Evolutionary conservation across 331 rosid genomes (phyloP).

Genomic region (Pyracantha coccinea): DNA sequence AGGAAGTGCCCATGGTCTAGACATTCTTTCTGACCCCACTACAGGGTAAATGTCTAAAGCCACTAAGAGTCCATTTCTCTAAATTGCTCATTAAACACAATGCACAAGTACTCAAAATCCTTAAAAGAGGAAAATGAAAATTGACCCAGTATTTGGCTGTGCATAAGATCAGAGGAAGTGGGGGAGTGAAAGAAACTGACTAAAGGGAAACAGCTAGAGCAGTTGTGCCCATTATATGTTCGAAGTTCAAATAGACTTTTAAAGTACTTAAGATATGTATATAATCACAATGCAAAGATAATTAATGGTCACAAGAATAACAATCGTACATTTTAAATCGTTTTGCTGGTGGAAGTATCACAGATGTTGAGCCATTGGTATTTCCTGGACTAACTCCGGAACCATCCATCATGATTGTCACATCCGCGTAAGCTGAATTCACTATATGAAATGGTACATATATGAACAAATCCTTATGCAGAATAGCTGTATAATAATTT

Average conservation of each 20-base stretch:
- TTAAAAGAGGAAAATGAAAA: neutral
- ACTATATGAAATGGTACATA: slow-evolving; percentile 27
- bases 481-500: slow-evolving; percentile 10
- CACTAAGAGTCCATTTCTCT: neutral
- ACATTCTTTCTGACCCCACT: neutral
- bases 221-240: neutral
- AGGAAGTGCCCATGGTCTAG: no score
- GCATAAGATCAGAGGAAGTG: slow-evolving; percentile 12
- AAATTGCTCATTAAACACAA: neutral
- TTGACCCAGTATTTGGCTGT: neutral
- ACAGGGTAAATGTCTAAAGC: neutral
- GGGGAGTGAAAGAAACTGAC: neutral
- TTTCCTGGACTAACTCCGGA: slow-evolving; percentile 44
- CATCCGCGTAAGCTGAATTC: slow-evolving; percentile 35
- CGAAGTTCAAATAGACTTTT: neutral
- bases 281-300: slow-evolving; percentile 10
- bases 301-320: slow-evolving; percentile 17
- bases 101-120: neutral
- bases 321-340: slow-evolving; percentile 75
- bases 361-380: slow-evolving; percentile 38
- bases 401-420: slow-evolving; percentile 39
- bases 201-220: neutral
- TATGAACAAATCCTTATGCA: slow-evolving; percentile 18
- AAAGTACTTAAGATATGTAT: neutral
- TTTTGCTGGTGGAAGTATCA: slow-evolving; percentile 62